These are phyloP conservation scores for Neurospora crassa DNA, from an alignment of 2,329 filamentous ascomycete species.

Conservation along the genomic window DNA sequence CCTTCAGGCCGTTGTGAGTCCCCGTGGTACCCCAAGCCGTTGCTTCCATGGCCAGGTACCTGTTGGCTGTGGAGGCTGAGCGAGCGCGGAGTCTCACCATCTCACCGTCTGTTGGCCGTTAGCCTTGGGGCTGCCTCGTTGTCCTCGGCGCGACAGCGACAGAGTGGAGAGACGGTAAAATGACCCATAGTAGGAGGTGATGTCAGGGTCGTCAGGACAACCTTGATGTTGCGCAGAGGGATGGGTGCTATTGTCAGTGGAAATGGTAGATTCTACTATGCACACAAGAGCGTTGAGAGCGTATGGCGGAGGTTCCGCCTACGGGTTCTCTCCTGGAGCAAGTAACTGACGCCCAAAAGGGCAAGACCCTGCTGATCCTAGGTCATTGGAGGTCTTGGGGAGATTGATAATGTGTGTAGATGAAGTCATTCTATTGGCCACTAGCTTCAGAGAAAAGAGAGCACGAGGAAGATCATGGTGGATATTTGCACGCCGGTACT, in stretches of 20 bases:
- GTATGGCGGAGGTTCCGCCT: neutral
- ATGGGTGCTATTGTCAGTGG: too few relatives aligned
- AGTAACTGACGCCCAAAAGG: constrained; percentile 4
- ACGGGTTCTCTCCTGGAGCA: neutral
- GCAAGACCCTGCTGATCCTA: constrained; percentile 19
- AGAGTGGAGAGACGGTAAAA: neutral
- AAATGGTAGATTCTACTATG: neutral
- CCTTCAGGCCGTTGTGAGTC: neutral
- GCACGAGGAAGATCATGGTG: neutral
- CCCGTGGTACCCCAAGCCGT: neutral
- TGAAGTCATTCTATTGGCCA: constrained; percentile 11
- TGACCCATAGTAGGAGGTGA: neutral
- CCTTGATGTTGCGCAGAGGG: too few relatives aligned
- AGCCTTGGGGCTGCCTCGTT: neutral
- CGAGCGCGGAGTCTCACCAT: neutral
- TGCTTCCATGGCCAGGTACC: neutral
- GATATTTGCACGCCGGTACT: neutral
- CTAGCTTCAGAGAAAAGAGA: neutral
- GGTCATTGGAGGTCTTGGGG: neutral
- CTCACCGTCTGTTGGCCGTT: neutral
- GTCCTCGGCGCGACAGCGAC: neutral
- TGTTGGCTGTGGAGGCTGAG: neutral
- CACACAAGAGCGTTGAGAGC: neutral
- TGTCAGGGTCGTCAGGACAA: neutral
- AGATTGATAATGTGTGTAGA: neutral